phyloP scores from a whole-genome alignment of 345 rosid genomes.

The Populus pruinosa region DNA sequence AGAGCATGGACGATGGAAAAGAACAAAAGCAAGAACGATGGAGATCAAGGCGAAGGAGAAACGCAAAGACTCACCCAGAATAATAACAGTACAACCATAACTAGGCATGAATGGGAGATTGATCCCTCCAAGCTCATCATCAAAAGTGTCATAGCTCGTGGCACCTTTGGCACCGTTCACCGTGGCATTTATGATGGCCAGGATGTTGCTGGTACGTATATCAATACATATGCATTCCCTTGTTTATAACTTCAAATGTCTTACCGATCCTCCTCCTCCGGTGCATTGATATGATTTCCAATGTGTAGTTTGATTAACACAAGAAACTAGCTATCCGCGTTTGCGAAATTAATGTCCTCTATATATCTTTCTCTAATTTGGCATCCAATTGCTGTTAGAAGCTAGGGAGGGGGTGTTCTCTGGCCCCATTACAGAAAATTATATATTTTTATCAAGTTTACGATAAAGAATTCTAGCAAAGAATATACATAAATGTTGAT shows the following conservation, averaged over 20 bases:
- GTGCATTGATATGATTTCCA: not conserved
- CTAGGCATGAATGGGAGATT: slow-evolving; percentile 35
- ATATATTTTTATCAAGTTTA: too few relatives aligned
- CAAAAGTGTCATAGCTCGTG: slow-evolving; percentile 32
- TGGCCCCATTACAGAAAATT: not conserved
- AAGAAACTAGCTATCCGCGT: not conserved
- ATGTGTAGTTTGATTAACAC: too few relatives aligned
- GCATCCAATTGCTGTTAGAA: too few relatives aligned
- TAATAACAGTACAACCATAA: not conserved
- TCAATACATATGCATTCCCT: not conserved
- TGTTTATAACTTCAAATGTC: not conserved
- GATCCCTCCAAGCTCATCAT: slow-evolving; percentile 28
- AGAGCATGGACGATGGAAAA: slow-evolving; percentile 25
- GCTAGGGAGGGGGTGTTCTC: not conserved
- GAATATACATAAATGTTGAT: too few relatives aligned
- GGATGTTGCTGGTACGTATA: slow-evolving; percentile 34
- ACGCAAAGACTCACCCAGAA: not conserved
- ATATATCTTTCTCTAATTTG: too few relatives aligned
- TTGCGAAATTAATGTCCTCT: not conserved
- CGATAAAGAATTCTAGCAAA: too few relatives aligned
- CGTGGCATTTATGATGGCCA: slow-evolving; percentile 36
- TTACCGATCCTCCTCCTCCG: not conserved
- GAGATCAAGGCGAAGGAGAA: slow-evolving; percentile 4
- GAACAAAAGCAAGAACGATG: slow-evolving; percentile 14
- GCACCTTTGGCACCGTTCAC: slow-evolving; percentile 32